Evolutionary conservation across 257 asterid genomes (phyloP).

Genomic region (Handroanthus guayacan): DNA sequence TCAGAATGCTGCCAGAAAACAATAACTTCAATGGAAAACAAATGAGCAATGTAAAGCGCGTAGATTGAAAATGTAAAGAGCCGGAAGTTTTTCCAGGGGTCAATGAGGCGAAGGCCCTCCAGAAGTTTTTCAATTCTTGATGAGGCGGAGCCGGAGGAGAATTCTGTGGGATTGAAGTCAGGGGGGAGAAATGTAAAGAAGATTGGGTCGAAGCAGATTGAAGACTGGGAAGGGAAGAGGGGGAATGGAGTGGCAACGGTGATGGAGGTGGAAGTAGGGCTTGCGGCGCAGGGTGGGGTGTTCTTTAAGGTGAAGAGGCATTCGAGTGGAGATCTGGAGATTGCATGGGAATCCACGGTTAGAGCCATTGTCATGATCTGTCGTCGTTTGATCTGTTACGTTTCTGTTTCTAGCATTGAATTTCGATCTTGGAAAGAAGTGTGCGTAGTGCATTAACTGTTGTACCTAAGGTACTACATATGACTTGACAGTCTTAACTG

Average conservation of each 20-base stretch:
- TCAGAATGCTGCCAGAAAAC: too few species aligned
- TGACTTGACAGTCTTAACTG: too few species aligned
- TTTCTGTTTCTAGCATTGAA: too few species aligned
- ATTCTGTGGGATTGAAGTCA: constrained; percentile 77
- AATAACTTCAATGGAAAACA: too few species aligned
- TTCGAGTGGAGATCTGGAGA: constrained; percentile 77
- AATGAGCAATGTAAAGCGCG: too few species aligned
- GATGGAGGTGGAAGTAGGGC: not conserved
- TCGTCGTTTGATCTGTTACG: not conserved
- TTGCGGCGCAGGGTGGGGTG: not conserved
- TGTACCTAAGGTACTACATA: too few species aligned
- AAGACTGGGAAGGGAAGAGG: constrained; percentile 41
- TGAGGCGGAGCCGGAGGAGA: constrained; percentile 95
- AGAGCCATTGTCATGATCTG: not conserved
- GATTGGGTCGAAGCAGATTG: constrained; percentile 86
- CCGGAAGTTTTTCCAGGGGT: too few species aligned
- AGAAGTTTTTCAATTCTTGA: constrained; percentile 91
- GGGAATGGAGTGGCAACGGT: constrained; percentile 36
- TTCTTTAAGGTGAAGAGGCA: constrained; percentile 75
- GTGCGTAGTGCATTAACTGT: too few species aligned
- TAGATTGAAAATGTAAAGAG: too few species aligned
- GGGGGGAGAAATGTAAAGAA: constrained; percentile 87
- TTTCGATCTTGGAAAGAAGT: too few species aligned
- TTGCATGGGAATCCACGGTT: constrained; percentile 65
- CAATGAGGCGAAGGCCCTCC: constrained; percentile 83